Percentiles rank a stretch among this genome's conserved stretches.
Evolutionary conservation across 768 basidiomycete genomes (phyloP).

Genomic region (Rhizopogon rudus): DNA sequence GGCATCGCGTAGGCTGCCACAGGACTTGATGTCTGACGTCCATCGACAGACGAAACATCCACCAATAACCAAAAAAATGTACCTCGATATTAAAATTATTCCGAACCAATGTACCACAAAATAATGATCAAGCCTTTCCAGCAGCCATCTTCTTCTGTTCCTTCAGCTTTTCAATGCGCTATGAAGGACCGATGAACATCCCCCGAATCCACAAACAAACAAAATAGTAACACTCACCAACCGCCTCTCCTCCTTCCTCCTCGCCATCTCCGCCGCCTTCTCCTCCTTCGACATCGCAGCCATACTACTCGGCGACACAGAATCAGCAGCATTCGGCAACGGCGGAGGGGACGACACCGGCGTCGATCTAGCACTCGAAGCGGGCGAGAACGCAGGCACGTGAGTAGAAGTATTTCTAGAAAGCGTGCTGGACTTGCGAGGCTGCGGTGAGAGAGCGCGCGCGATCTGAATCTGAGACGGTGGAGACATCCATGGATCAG

Average conservation of each 20-base stretch:
- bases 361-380: constrained; percentile 17
- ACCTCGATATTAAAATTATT: no score
- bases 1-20: no score
- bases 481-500: constrained; percentile 12
- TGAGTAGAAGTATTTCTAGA: background rate
- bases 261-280: constrained; percentile 88
- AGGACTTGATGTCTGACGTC: no score
- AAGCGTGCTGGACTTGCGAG: background rate
- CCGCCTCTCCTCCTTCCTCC: constrained; percentile 88
- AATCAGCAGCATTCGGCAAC: constrained; percentile 5
- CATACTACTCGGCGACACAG: constrained; percentile 24
- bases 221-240: constrained; percentile 45
- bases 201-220: background rate
- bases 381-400: constrained; percentile 7
- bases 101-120: background rate
- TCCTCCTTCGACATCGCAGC: constrained; percentile 78
- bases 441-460: constrained; percentile 19
- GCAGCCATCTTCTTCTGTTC: constrained; percentile 65
- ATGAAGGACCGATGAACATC: background rate
- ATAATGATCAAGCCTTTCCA: constrained; percentile 1
- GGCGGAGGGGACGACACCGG: constrained; percentile 19
- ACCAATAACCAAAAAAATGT: no score
- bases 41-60: no score
- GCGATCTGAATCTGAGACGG: constrained; percentile 8
- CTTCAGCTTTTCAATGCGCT: constrained; percentile 78